A percentile compares a stretch with the other conserved stretches of the same genome.
Conservation (phyloP, 176 grass and related monocot species). For the Tillandsia fasciculata region DNA sequence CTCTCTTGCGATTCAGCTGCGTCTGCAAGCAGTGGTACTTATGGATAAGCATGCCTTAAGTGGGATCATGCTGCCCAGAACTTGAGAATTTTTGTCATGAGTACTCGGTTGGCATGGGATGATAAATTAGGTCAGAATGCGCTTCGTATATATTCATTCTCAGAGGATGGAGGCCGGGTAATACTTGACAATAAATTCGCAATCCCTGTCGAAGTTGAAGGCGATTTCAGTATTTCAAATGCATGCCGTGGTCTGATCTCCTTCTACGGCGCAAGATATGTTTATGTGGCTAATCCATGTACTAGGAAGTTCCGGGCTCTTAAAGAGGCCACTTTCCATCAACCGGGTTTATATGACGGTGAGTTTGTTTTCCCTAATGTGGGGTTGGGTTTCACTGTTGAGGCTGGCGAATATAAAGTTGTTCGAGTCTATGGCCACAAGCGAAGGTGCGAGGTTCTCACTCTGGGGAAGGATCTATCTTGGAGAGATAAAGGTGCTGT, state of each 20-base stretch:
- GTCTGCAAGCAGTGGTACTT: background rate
- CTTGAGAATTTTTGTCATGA: background rate
- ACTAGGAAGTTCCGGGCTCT: background rate
- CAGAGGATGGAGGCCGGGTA: background rate
- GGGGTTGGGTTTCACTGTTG: background rate
- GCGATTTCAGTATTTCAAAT: background rate
- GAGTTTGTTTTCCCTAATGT: background rate
- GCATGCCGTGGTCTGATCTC: background rate
- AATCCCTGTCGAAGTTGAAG: background rate
- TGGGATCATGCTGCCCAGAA: background rate
- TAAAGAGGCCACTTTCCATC: background rate
- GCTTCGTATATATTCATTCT: background rate
- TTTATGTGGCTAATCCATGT: background rate
- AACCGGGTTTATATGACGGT: background rate
- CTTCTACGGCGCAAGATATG: background rate
- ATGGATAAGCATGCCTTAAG: background rate
- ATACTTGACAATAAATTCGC: background rate
- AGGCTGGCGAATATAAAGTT: background rate
- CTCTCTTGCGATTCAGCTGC: background rate
- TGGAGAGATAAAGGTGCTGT: background rate
- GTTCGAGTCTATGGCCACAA: background rate
- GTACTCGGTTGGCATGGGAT: background rate
- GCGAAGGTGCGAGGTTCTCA: background rate
- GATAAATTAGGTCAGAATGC: background rate
- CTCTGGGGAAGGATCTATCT: background rate